phyloP scores from a whole-genome alignment of 306 rosid genomes.

The Mucuna pruriens region DNA sequence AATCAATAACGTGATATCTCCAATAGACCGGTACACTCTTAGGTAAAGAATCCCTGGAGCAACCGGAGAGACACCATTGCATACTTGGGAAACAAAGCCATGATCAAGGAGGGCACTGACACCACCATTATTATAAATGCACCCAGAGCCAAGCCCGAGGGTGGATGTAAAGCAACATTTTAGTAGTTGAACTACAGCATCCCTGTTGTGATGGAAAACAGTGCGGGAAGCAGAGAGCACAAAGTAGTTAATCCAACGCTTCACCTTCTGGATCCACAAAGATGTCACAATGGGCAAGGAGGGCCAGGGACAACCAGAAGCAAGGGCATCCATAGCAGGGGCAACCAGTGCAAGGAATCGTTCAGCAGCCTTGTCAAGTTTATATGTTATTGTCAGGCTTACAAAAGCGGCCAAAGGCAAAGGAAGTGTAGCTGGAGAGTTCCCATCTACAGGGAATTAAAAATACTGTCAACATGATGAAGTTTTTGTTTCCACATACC shows the following conservation, averaged over 20 bases:
- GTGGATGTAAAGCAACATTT: constrained; percentile 85
- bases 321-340: constrained; percentile 73
- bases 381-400: constrained; percentile 85
- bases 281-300: constrained; percentile 79
- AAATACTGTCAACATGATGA: constrained; percentile 42
- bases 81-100: constrained; percentile 64
- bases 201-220: constrained; percentile 81
- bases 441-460: constrained; percentile 61
- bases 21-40: constrained; percentile 70
- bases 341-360: constrained; percentile 66
- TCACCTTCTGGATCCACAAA: constrained; percentile 84
- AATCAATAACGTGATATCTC: constrained; percentile 70
- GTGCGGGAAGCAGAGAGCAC: constrained; percentile 79
- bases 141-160: constrained; percentile 70
- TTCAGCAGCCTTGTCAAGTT: constrained; percentile 74
- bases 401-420: constrained; percentile 92
- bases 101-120: constrained; percentile 88
- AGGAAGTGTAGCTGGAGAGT: constrained; percentile 79
- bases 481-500: constrained; percentile 1
- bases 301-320: constrained; percentile 93
- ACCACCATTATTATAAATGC: constrained; percentile 60
- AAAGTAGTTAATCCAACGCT: constrained; percentile 84
- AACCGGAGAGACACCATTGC: constrained; percentile 75
- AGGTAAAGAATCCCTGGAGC: constrained; percentile 94
- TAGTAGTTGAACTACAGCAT: constrained; percentile 94